Evolutionary conservation across 371 early-diverging fungal species (phyloP).

Genomic region (Saksenaea vasiformis): DNA sequence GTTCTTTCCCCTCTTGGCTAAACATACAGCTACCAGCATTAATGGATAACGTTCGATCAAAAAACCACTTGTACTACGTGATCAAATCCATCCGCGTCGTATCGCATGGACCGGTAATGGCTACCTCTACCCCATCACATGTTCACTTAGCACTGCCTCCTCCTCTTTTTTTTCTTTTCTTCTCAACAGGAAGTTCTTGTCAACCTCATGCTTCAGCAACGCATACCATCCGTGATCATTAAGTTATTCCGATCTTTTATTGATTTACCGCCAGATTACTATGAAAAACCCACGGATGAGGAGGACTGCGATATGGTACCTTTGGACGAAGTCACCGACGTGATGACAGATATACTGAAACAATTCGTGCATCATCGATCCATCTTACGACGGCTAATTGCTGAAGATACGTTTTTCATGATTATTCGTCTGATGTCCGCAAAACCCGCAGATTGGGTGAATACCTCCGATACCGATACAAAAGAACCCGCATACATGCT

Average conservation of each 20-base stretch:
- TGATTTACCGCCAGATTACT: conserved; percentile 33
- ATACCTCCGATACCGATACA: not conserved
- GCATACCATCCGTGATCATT: conserved; percentile 49
- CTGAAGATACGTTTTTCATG: conserved; percentile 49
- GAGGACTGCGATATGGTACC: conserved; percentile 21
- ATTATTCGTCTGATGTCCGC: conserved; percentile 41
- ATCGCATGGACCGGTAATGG: conserved; percentile 45
- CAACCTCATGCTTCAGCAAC: conserved; percentile 42
- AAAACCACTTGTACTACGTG: conserved; percentile 41
- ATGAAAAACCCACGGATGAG: conserved; percentile 7
- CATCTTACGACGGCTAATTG: conserved; percentile 36
- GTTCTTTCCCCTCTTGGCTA: not conserved
- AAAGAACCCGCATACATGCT: conserved; percentile 28
- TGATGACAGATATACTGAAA: conserved; percentile 37
- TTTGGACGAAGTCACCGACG: conserved; percentile 26
- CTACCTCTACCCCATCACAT: not conserved
- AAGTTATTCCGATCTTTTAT: conserved; percentile 51
- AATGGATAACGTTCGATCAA: conserved; percentile 45
- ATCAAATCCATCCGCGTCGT: conserved; percentile 38
- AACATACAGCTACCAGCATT: conserved; percentile 27
- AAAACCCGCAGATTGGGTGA: conserved; percentile 25
- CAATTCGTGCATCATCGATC: conserved; percentile 37
- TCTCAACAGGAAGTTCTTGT: conserved; percentile 35
- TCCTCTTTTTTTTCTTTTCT: too few relatives aligned
- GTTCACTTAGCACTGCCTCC: not conserved